Evolutionary conservation across 1,284 basidiomycete species (phyloP).

Genomic region (Sanghuangporus baumii): DNA sequence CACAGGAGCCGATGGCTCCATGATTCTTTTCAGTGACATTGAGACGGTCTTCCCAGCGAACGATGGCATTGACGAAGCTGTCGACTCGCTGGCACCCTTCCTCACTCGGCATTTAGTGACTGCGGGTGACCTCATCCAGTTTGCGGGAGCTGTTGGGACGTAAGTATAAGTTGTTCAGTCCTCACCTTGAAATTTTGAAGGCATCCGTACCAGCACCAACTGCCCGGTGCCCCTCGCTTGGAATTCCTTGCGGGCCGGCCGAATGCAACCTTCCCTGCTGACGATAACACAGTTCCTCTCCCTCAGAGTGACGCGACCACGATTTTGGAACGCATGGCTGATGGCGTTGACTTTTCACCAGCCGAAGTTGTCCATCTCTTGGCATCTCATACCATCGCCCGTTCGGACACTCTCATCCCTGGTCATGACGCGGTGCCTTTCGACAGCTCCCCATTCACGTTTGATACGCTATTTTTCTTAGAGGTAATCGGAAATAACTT

Average conservation of each 20-base stretch:
- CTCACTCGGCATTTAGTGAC: conserved; percentile 23
- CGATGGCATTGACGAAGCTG: conserved; percentile 26
- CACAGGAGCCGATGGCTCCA: conserved; percentile 18
- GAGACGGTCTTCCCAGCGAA: conserved; percentile 23
- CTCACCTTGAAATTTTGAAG: neutral
- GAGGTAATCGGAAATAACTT: neutral
- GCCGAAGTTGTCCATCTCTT: conserved; percentile 9
- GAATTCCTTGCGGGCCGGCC: conserved; percentile 23
- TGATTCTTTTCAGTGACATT: conserved; percentile 13
- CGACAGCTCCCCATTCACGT: conserved; percentile 21
- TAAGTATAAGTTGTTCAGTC: neutral
- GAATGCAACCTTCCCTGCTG: conserved; percentile 23
- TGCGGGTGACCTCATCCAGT: conserved; percentile 27
- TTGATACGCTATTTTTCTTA: conserved; percentile 20
- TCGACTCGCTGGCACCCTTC: conserved; percentile 24
- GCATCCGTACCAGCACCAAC: conserved; percentile 19
- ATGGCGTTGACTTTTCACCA: conserved; percentile 23
- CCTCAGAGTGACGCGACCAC: conserved; percentile 24
- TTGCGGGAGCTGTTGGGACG: conserved; percentile 26
- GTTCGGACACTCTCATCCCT: conserved; percentile 19
- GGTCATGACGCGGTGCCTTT: conserved; percentile 17
- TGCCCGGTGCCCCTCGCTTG: conserved; percentile 28
- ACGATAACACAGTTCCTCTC: conserved; percentile 24
- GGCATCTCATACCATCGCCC: conserved; percentile 7
- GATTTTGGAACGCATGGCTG: conserved; percentile 25